phyloP scores from a whole-genome alignment of 2,329 filamentous ascomycete species.

The Fusarium graminum region DNA sequence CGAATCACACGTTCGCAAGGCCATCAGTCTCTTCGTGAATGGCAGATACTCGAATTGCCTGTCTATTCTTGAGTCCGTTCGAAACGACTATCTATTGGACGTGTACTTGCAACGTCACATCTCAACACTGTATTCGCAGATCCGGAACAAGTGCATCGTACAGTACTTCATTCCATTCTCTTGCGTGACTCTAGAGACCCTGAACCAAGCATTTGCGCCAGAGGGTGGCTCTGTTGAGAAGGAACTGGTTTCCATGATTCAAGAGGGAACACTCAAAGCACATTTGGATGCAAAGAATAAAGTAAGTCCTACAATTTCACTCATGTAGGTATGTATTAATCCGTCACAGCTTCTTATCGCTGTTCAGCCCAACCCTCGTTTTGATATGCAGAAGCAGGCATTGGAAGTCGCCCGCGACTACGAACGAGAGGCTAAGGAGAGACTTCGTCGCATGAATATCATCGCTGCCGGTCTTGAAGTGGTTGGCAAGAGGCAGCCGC shows the following conservation, averaged over 20 bases:
- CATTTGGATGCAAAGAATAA: slow-evolving; percentile 87
- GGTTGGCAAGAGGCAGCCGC: slow-evolving; percentile 43
- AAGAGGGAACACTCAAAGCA: slow-evolving; percentile 76
- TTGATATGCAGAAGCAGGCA: slow-evolving; percentile 76
- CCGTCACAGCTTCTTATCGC: slow-evolving; percentile 75
- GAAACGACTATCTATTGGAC: slow-evolving; percentile 89
- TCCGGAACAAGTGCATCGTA: slow-evolving; percentile 91
- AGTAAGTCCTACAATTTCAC: slow-evolving; percentile 56
- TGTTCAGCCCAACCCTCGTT: slow-evolving; percentile 74
- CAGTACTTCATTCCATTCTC: slow-evolving; percentile 95
- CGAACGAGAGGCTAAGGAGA: slow-evolving; percentile 79
- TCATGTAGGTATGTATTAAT: slow-evolving; percentile 21
- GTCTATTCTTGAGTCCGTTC: slow-evolving; percentile 83
- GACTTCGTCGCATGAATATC: slow-evolving; percentile 83
- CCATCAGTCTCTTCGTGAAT: slow-evolving; percentile 88
- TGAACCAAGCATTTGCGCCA: slow-evolving; percentile 81
- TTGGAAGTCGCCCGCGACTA: slow-evolving; percentile 78
- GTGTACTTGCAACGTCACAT: slow-evolving; percentile 85
- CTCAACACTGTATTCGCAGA: slow-evolving; percentile 74
- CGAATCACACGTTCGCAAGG: slow-evolving; percentile 93
- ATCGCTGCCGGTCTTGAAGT: slow-evolving; percentile 81
- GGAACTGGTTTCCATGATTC: slow-evolving; percentile 85
- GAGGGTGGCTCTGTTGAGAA: slow-evolving; percentile 73
- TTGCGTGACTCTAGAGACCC: slow-evolving; percentile 82
- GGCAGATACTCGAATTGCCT: slow-evolving; percentile 91